Conservation (phyloP, 2,329 filamentous ascomycete species). For the Pseudopithomyces maydicus region DNA sequence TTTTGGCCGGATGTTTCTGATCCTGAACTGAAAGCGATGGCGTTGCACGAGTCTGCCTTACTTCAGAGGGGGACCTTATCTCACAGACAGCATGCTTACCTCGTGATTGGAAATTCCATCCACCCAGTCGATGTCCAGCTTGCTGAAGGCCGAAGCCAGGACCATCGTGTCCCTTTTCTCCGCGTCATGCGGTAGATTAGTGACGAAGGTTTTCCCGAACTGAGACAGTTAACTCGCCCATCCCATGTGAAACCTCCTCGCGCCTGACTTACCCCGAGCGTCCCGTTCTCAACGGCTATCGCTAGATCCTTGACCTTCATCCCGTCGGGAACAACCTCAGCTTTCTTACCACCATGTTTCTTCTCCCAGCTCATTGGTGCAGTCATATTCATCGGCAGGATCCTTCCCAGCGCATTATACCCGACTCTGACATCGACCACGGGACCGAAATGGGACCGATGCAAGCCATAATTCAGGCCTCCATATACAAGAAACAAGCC, state of each 20-base stretch:
- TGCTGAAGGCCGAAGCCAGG: slow-evolving; percentile 51
- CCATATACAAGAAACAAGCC: not conserved
- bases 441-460: not conserved
- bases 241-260: not conserved
- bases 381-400: not conserved
- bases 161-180: slow-evolving; percentile 57
- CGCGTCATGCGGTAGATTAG: slow-evolving; percentile 54
- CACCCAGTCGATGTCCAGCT: slow-evolving; percentile 52
- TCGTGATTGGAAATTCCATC: slow-evolving; percentile 48
- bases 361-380: not conserved
- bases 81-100: not conserved
- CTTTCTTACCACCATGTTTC: not conserved
- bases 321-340: not conserved
- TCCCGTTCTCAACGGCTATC: slow-evolving; percentile 7
- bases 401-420: not conserved
- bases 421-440: not conserved
- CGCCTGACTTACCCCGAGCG: slow-evolving; percentile 7
- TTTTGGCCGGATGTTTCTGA: not conserved
- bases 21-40: not conserved
- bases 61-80: not conserved
- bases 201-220: slow-evolving; percentile 58
- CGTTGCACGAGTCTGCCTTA: not conserved
- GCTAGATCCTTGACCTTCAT: slow-evolving; percentile 4
- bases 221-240: slow-evolving; percentile 20
- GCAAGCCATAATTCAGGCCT: not conserved